Base-by-base conservation (phyloP, 192 early-diverging fungal species). In the Coemansia brasiliensis region DNA sequence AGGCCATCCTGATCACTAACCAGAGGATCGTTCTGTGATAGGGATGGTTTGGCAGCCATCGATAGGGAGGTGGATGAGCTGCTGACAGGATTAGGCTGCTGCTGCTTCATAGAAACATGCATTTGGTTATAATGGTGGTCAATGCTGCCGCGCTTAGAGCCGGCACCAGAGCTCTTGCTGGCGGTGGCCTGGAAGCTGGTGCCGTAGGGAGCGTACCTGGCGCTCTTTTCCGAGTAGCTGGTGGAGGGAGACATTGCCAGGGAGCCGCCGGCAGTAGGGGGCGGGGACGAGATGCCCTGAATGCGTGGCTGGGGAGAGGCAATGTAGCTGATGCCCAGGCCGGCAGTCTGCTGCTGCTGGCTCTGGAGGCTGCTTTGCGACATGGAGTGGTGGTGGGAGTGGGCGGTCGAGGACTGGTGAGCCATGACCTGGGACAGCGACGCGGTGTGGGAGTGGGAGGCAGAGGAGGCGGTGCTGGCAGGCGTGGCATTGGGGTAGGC, bases 381-480 rank as follows among this genome's bases (percentile, higher is more conserved):
- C 50, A 70, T 59, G 22, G 61, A 59, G 45, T 65, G 59, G 22
- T 64, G 73, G 44, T 78, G 74, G 44, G 54, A 44, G 40, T 59
- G 64, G 13, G 55, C 51, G 21, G 68, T 26, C 24, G 37, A 24
- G 51, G 59, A 65, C 52, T 69, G 67, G 48, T 62, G 65, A 7
- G 52, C 61, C 64, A 79, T 72, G 38, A 66, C 65, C 58, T 79
- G 75, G 43, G 75, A 72, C 39, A 79, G 50, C 49, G 75, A 79
- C 37, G 75, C 69, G 48, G 74, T 64, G 58, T 78, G 69, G 57
- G 75, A 65, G 49, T 79, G 75, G 61, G 75, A 65, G 29, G 27
- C 65, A 22, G 55, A 58, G 13, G 66, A 39, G 9, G 49, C 51
- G 6, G 63, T 61, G 25, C 55, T 60, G 0, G 37, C 27, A 6